Base-by-base conservation (phyloP, 2,329 filamentous ascomycete genomes). In the Mycocentrospora acerina region DNA sequence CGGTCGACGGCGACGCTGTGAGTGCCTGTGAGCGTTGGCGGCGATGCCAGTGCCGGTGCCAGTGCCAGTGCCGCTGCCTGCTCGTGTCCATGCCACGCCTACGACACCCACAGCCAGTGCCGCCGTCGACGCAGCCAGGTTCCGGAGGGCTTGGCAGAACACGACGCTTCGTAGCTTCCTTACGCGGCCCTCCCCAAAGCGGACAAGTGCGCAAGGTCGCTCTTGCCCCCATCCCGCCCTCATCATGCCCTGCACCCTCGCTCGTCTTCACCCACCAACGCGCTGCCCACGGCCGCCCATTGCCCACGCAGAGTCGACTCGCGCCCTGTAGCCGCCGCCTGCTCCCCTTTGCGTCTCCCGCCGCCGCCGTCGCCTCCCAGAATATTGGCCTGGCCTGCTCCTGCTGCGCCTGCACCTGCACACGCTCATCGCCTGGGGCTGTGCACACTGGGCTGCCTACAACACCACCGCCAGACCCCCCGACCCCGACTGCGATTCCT, bases 171-270 rank as follows among this genome's bases (percentile, higher is more conserved):
- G 19, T 22, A 22, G 19, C 9, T 22, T 22, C 19, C 19, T 22
- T 22, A 22, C 19, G 19, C 19, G 19, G 19, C 41, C 41, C 42
- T 44, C 33, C 30, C 42, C n/a, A 44, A 44, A 40, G 42, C 42
- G 37, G 42, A 7, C 34, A 29, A 31, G 42, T 18, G 41, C 30
- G 37, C 8, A 33, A 35, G 36, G 40, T 33, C 42, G 42, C 42
- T 38, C 33, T 44, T 35, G 42, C 42, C 42, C 42, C 42, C 37
- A 40, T 44, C 42, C 42, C 42, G 34, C 42, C 42, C 42, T 44
- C 37, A 44, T 44, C 33, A 44, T 35, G 35, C 37, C 37, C 37
- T 44, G 31, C 37, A 37, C 37, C 36, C 35, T 41, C 33, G 30
- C 35, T 39, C 38, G 28, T 31, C 26, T 37, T 31, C 18, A 15